Evolutionary conservation across 768 basidiomycete species (phyloP), one percentile per base, ranked within the genome.

Genomic region (Amanita fuliginea): DNA sequence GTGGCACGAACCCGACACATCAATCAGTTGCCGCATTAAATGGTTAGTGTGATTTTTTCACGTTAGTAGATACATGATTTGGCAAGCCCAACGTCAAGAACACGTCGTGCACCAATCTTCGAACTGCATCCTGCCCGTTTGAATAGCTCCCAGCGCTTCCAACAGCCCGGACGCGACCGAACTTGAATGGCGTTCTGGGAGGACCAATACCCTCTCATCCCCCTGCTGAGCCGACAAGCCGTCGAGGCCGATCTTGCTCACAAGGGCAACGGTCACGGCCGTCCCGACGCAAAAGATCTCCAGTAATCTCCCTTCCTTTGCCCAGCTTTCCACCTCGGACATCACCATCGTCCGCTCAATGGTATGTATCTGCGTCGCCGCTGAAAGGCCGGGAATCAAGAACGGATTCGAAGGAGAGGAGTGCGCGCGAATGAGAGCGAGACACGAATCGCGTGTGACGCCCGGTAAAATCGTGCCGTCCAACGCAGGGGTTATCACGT

Each of bases 391-490:
- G 51, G 54, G 86, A 54, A 83, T 46, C 60, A 57, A 57, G 50
- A 71, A 60, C 19, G 55, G 64, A 1, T 76, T 75, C 0, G 70
- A 63, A 1, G 67, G 70, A 35, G 44, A 21, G 21, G 33, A 46
- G 61, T 90, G 88, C 0, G 74, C 78, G 18, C 76, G 67, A 2
- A 76, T 70, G 47, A 96, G 80, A 9, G 63, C 57, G 34, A 95
- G 71, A 35, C 81, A 77, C 16, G 86, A 88, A 48, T 78, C 79
- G 35, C 92, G 80, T 0, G 90, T 94, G n/a, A 96, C 76, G n/a
- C 92, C 90, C 2, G 91, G 89, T 1, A 95, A 77, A 56, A 95
- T 88, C 19, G 86, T 85, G 28, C 92, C 90, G 58, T 86, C 88
- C 53, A 94, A 67, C 6, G 86, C 79, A 0, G 92, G 87, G 0